Evolutionary conservation across 192 early-diverging fungal genomes (phyloP), one percentile per base, ranked within the genome.

Genomic region (Coemansia sp.): DNA sequence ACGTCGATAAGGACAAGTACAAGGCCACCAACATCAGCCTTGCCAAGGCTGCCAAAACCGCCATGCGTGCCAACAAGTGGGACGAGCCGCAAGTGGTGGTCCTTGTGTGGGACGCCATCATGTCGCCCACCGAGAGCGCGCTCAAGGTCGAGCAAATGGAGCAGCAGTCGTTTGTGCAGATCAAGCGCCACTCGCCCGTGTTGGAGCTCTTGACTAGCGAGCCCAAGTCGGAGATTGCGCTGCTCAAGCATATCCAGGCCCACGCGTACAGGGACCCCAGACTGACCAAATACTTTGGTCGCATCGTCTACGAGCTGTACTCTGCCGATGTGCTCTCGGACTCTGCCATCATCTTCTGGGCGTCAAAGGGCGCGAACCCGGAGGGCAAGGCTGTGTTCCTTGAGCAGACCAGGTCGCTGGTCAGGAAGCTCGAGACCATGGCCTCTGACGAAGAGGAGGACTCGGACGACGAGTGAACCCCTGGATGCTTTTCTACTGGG

Each of bases 291-390:
- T 83, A 87, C 69, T 98, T 92, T 84, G 87, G 89, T 60, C 84
- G 85, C 65, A 93, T 96, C 45, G 86, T 93, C 52, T 85, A 89
- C 50, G 75, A 84, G 33, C 84, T 98, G 59, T 97, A 98, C 87
- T 88, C 94, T 73, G 82, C 90, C 58, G 96, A 96, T 65, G 92
- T 93, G 35, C 76, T 98, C 22, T 93, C 93, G 6, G 95, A 95
- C 63, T 90, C 85, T 62, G 94, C 94, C 41, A 92, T 98, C 63
- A 73, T 97, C 25, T 98, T 95, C 83, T 98, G 96, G 96, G 85
- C 82, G 22, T 89, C 93, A 68, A 98, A 95, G 86, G 96, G 94
- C 34, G 89, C 90, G 49, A 88, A 87, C 62, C 73, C 90, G 34
- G 89, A 92, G 69, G 95, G 96, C 60, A 95, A 95, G 80, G 89